Evolutionary conservation across 2,329 filamentous ascomycete species (phyloP).

Genomic region (Pseudopyrenochaeta lycopersici): DNA sequence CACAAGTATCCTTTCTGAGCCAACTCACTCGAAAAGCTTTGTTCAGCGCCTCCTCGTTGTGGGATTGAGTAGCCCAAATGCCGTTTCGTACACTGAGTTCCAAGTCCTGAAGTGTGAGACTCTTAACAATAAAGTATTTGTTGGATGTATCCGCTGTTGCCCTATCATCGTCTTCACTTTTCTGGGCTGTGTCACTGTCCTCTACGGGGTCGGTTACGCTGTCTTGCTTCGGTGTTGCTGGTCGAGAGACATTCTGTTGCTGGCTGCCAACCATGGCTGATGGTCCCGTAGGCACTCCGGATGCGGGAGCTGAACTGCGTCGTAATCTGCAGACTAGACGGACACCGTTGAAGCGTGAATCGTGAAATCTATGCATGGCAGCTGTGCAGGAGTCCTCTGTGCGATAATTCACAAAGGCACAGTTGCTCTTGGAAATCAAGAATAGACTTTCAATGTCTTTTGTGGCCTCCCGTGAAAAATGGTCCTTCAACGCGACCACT

Average conservation of each 20-base stretch:
- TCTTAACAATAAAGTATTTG: conserved; percentile 92
- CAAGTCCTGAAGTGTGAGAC: conserved; percentile 87
- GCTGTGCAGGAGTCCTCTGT: conserved; percentile 77
- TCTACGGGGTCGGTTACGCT: conserved; percentile 14
- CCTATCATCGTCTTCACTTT: conserved; percentile 18
- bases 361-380: conserved; percentile 86
- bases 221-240: conserved; percentile 32
- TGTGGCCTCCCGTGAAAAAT: conserved; percentile 82
- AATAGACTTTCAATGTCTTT: conserved; percentile 87
- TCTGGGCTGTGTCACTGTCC: conserved; percentile 9
- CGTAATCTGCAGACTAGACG: conserved; percentile 85
- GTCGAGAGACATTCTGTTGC: conserved; percentile 32
- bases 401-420: conserved; percentile 94
- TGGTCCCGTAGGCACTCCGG: conserved; percentile 65
- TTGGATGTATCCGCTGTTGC: conserved; percentile 58
- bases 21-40: conserved; percentile 77
- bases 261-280: conserved; percentile 53
- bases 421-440: conserved; percentile 95
- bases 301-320: conserved; percentile 59
- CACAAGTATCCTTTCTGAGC: too few relatives aligned
- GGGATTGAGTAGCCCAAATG: conserved; percentile 92
- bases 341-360: conserved; percentile 87
- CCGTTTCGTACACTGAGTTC: conserved; percentile 87
- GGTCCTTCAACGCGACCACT: conserved; percentile 84
- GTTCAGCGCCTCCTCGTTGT: conserved; percentile 88